Evolutionary conservation across 2,329 filamentous ascomycete genomes (phyloP), one percentile per base, ranked within the genome.

Genomic region (Diplocarpon mali): DNA sequence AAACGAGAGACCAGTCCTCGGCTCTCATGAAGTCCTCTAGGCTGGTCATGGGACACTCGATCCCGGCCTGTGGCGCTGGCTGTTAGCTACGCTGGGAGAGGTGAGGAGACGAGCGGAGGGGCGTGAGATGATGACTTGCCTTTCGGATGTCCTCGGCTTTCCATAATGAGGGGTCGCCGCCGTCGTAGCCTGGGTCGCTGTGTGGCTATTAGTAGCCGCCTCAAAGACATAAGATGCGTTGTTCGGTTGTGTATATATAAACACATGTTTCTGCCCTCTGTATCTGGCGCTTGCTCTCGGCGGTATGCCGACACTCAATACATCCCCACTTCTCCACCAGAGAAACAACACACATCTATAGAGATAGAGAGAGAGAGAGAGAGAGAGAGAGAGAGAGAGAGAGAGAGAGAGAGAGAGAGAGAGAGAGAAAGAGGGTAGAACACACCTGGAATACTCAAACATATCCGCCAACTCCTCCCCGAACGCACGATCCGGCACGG

Each of bases 181-280:
- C 64, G 50, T 64, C 59, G 42, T 64, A 67, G 1, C 64, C 64
- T 44, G 55, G 61, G 20, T 53, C 51, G n/a, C 35, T 40, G 32
- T 8, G 8, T 8, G 29, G 29, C 8, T 30, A 30, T 30, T 30
- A 30, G 29, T 30, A 30, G n/a, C n/a, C n/a, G n/a, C n/a, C n/a
- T n/a, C n/a, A n/a, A n/a, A n/a, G n/a, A n/a, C n/a, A n/a, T n/a
- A n/a, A 30, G 8, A 30, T 30, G 29, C 29, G 8, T 30, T 8
- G 29, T 30, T 30, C 13, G 29, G 29, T 30, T n/a, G n/a, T n/a
- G n/a, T n/a, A n/a, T n/a, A n/a, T n/a, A n/a, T n/a, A n/a, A n/a
- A n/a, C n/a, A n/a, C n/a, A n/a, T n/a, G n/a, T n/a, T n/a, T n/a
- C n/a, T n/a, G n/a, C n/a, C n/a, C n/a, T n/a, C n/a, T n/a, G n/a